Conservation (phyloP, 768 basidiomycete species). For the Obba rivulosa region DNA sequence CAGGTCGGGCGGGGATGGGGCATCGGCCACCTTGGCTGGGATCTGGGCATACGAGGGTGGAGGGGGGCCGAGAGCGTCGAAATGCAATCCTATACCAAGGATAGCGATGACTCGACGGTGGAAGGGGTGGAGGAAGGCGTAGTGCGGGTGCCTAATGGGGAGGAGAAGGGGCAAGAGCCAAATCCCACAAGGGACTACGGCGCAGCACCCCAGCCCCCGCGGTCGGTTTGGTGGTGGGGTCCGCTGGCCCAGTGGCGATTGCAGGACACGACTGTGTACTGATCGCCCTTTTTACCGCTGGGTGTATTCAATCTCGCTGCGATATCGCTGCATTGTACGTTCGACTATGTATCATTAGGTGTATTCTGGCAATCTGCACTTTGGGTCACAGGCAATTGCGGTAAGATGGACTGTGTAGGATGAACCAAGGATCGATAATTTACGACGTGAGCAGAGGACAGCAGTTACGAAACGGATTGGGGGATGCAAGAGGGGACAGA, state of each 20-base stretch:
- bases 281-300: slow-evolving; percentile 10
- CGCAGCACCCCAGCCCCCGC: slow-evolving; percentile 11
- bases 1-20: slow-evolving; percentile 10
- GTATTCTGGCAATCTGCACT: not conserved
- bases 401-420: too few relatives aligned
- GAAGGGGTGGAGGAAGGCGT: not conserved
- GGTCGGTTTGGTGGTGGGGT: slow-evolving; percentile 78
- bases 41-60: not conserved
- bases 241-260: slow-evolving; percentile 70
- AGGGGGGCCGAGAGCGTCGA: not conserved
- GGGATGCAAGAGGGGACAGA: too few relatives aligned
- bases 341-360: not conserved
- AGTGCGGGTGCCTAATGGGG: not conserved
- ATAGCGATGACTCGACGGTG: not conserved
- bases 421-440: too few relatives aligned
- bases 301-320: not conserved
- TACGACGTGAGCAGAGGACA: too few relatives aligned
- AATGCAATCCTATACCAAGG: not conserved
- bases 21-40: too few relatives aligned
- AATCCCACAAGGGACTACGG: too few relatives aligned
- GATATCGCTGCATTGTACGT: not conserved
- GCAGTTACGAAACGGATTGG: too few relatives aligned
- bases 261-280: slow-evolving; percentile 71
- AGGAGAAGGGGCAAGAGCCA: not conserved
- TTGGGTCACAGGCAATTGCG: too few relatives aligned